Percentiles rank a stretch among this genome's conserved stretches.
These are phyloP conservation scores for Alternaria burnsii DNA, from an alignment of 2,329 filamentous ascomycete genomes.

Conservation along the genomic window DNA sequence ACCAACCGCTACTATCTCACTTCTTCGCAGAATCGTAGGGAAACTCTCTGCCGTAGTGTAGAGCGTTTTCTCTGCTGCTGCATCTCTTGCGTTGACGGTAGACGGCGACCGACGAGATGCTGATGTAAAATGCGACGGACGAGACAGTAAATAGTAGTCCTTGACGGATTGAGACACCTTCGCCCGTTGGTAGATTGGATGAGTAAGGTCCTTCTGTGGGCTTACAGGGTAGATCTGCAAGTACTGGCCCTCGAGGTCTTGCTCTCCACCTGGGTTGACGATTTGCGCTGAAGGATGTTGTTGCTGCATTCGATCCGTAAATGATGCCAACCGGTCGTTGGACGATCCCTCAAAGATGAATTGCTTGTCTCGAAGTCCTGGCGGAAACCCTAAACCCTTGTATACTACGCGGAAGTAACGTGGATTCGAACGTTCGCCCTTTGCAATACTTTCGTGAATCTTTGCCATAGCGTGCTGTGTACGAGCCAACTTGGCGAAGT, in stretches of 20 bases:
- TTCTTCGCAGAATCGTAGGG: slow-evolving; percentile 87
- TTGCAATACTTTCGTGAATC: slow-evolving; percentile 87
- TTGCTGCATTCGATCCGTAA: slow-evolving; percentile 91
- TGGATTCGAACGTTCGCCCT: slow-evolving; percentile 78
- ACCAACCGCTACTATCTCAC: slow-evolving; percentile 77
- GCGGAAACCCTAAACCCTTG: slow-evolving; percentile 86
- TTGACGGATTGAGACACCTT: slow-evolving; percentile 82
- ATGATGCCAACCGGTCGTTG: slow-evolving; percentile 78
- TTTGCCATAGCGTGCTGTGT: slow-evolving; percentile 90
- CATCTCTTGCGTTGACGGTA: slow-evolving; percentile 72
- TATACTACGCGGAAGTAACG: slow-evolving; percentile 94
- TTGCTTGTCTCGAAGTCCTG: slow-evolving; percentile 83
- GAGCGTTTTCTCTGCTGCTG: slow-evolving; percentile 82
- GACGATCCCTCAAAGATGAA: slow-evolving; percentile 88
- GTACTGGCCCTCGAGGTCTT: slow-evolving; percentile 91
- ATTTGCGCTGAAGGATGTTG: slow-evolving; percentile 88
- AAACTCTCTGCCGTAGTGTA: slow-evolving; percentile 87
- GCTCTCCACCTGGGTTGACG: slow-evolving; percentile 71
- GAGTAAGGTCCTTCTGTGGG: slow-evolving; percentile 80
- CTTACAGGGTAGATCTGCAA: slow-evolving; percentile 82
- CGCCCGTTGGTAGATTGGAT: slow-evolving; percentile 88
- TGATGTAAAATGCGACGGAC: slow-evolving; percentile 80
- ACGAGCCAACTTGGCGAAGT: slow-evolving; percentile 89
- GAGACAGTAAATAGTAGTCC: slow-evolving; percentile 83
- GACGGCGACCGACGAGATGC: slow-evolving; percentile 75